Conservation (phyloP, 1,284 basidiomycete species). For the Naganishia sp. region DNA sequence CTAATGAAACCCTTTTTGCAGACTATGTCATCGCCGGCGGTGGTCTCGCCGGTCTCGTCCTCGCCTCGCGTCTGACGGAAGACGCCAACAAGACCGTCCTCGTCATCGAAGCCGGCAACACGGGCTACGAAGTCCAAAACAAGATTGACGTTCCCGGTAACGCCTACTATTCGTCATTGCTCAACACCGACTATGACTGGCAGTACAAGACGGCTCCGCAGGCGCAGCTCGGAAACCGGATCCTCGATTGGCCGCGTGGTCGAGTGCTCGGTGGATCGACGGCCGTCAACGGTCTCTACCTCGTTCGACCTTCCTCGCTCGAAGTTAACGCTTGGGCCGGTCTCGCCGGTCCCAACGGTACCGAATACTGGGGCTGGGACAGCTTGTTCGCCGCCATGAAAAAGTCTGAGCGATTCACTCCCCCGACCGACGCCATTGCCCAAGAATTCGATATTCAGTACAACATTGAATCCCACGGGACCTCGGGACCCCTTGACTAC, state of each 20-base stretch:
- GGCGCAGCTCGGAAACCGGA: constrained; percentile 21
- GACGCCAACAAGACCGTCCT: constrained; percentile 41
- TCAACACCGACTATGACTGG: constrained; percentile 36
- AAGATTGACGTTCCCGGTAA: constrained; percentile 35
- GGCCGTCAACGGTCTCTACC: constrained; percentile 69
- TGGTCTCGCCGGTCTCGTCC: constrained; percentile 44
- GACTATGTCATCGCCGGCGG: constrained; percentile 37
- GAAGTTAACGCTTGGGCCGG: constrained; percentile 63
- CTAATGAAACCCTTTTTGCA: constrained; percentile 10
- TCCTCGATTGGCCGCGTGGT: constrained; percentile 61
- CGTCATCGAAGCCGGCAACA: constrained; percentile 45
- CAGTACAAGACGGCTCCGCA: constrained; percentile 35
- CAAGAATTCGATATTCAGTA: constrained; percentile 50
- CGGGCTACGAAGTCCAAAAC: constrained; percentile 34
- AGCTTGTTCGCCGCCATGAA: constrained; percentile 53
- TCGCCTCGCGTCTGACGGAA: constrained; percentile 45
- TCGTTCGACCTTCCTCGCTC: constrained; percentile 56
- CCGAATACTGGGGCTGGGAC: constrained; percentile 62
- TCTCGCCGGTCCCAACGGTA: constrained; percentile 52
- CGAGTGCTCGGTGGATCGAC: constrained; percentile 70
- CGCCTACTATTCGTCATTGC: constrained; percentile 34
- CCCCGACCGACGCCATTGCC: constrained; percentile 46
- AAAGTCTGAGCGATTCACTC: constrained; percentile 56
- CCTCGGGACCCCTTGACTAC: constrained; percentile 50
- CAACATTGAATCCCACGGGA: constrained; percentile 56